phyloP scores from a whole-genome alignment of 805 yeast species.

The Pichia cephalocereana region DNA sequence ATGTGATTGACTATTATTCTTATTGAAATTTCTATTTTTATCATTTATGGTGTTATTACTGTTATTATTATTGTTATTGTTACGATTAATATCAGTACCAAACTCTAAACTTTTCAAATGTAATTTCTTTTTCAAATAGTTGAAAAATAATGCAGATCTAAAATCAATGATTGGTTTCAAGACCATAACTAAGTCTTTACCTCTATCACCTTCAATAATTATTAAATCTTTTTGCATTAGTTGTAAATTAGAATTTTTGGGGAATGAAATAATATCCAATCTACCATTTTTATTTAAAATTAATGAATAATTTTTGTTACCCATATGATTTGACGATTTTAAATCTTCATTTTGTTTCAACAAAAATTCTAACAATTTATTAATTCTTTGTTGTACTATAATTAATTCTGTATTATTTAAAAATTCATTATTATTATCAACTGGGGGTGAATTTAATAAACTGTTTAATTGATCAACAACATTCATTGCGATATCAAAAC shows the following conservation, averaged over 20 bases:
- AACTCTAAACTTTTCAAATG: constrained; percentile 45
- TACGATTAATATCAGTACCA: constrained; percentile 21
- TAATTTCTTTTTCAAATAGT: constrained; percentile 64
- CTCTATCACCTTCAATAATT: constrained; percentile 77
- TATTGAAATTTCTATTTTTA: constrained; percentile 3
- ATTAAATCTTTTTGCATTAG: constrained; percentile 57
- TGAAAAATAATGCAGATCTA: constrained; percentile 60
- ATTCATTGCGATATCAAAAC: constrained; percentile 27
- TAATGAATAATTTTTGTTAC: constrained; percentile 28
- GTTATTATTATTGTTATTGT: constrained; percentile 1
- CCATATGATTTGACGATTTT: constrained; percentile 23
- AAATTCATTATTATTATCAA: not conserved
- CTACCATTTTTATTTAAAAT: constrained; percentile 32
- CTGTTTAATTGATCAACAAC: constrained; percentile 30
- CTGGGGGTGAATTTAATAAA: constrained; percentile 14
- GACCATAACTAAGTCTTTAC: constrained; percentile 69
- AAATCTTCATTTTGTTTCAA: constrained; percentile 38
- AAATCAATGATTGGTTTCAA: constrained; percentile 55
- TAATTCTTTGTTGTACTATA: constrained; percentile 17
- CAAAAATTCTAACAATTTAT: constrained; percentile 29
- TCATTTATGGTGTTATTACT: constrained; percentile 9
- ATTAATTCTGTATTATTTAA: constrained; percentile 5
- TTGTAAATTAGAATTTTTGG: constrained; percentile 51
- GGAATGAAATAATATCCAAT: constrained; percentile 60
- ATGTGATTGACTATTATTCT: not conserved